Conservation (phyloP, 805 yeast genomes). For the Candida alai region DNA sequence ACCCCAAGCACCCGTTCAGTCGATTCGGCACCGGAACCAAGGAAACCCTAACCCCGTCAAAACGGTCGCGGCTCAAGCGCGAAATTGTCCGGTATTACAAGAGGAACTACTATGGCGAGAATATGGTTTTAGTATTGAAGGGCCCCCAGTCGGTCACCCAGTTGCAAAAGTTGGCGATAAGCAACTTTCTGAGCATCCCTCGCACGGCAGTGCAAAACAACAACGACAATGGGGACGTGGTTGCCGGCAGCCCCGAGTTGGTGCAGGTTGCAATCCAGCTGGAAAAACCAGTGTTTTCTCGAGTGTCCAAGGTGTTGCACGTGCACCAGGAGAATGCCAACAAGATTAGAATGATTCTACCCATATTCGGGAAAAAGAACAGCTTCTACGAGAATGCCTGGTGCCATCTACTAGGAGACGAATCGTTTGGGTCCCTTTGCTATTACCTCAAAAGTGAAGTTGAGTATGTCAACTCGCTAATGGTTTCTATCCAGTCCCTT, state of each 20-base stretch:
- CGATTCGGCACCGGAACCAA: constrained; percentile 65
- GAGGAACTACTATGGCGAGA: constrained; percentile 40
- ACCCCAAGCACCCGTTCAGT: constrained; percentile 48
- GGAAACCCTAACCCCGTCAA: constrained; percentile 42
- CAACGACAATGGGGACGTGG: too few relatives aligned
- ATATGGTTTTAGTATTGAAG: constrained; percentile 55
- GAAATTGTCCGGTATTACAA: constrained; percentile 38
- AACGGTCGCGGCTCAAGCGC: constrained; percentile 29
- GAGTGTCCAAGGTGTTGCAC: constrained; percentile 23
- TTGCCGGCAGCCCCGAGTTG: background rate
- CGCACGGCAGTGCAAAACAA: too few relatives aligned
- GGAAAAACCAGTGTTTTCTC: background rate
- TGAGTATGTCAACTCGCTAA: constrained; percentile 34
- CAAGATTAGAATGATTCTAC: constrained; percentile 45
- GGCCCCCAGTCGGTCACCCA: constrained; percentile 65
- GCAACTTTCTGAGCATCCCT: constrained; percentile 37
- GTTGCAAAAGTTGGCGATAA: constrained; percentile 48
- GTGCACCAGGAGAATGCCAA: constrained; percentile 35
- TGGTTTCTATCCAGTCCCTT: constrained; percentile 36
- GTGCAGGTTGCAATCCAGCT: background rate
- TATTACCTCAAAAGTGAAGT: constrained; percentile 26
- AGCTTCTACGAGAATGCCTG: constrained; percentile 39
- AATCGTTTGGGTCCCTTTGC: constrained; percentile 48
- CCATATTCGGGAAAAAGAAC: constrained; percentile 16
- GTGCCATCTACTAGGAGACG: constrained; percentile 64